These are phyloP conservation scores for Penicillium bialowiezense DNA, from an alignment of 495 filamentous ascomycete species.

Conservation along the genomic window DNA sequence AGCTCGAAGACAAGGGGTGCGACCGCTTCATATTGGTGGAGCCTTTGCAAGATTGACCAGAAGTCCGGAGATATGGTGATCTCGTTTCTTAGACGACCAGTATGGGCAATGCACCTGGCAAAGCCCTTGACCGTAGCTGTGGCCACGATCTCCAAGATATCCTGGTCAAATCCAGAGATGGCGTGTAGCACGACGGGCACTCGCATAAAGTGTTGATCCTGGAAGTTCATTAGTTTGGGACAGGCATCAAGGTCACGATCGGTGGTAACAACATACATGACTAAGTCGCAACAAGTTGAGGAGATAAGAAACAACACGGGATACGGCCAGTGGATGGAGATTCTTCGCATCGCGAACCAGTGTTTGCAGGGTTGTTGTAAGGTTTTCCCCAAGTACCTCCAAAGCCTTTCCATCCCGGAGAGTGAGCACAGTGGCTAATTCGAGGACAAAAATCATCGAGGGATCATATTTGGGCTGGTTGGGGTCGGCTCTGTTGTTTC, in stretches of 20 bases:
- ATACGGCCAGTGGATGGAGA: slow-evolving; percentile 76
- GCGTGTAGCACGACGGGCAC: slow-evolving; percentile 90
- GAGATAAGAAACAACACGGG: slow-evolving; percentile 81
- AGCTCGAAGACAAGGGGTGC: slow-evolving; percentile 80
- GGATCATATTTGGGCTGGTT: slow-evolving; percentile 74
- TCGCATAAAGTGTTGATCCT: slow-evolving; percentile 88
- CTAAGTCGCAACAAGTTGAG: slow-evolving; percentile 79
- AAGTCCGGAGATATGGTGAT: slow-evolving; percentile 96
- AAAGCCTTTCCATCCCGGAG: slow-evolving; percentile 74
- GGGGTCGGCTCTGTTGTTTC: slow-evolving; percentile 48
- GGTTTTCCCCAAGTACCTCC: slow-evolving; percentile 66
- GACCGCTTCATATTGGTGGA: slow-evolving; percentile 64
- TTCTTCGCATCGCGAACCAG: slow-evolving; percentile 75
- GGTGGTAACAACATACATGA: slow-evolving; percentile 62
- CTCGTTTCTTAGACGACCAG: slow-evolving; percentile 77
- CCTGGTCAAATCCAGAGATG: slow-evolving; percentile 80
- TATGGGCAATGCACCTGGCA: slow-evolving; percentile 70
- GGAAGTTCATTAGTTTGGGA: slow-evolving; percentile 27
- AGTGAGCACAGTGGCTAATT: slow-evolving; percentile 81
- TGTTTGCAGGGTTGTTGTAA: slow-evolving; percentile 75
- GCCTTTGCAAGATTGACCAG: slow-evolving; percentile 82
- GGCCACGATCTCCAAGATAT: slow-evolving; percentile 72
- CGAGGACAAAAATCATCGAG: slow-evolving; percentile 79
- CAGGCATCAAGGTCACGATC: background rate
- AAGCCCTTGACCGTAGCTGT: slow-evolving; percentile 74